These are phyloP conservation scores for Cercospora janseana DNA, from an alignment of 2,329 filamentous ascomycete species.

Conservation along the genomic window DNA sequence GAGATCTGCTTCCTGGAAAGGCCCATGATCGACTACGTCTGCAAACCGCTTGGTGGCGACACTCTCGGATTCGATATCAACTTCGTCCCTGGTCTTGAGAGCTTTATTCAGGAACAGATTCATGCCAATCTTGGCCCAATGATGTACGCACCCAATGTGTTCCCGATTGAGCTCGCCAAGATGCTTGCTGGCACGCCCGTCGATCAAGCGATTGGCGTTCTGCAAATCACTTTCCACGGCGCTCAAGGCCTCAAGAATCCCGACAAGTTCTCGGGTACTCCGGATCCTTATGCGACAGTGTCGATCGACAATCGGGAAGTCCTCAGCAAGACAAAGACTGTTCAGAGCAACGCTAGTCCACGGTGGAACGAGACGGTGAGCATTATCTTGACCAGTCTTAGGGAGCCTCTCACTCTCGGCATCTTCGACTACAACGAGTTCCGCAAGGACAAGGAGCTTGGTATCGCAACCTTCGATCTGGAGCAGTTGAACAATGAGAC, in stretches of 20 bases:
- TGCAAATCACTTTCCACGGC: constrained; percentile 87
- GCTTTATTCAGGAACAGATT: constrained; percentile 93
- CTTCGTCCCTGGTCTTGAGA: constrained; percentile 92
- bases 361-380: constrained; percentile 97
- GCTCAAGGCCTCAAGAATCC: constrained; percentile 91
- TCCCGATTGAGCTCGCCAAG: constrained; percentile 97
- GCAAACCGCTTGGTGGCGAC: constrained; percentile 94
- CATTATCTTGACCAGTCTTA: constrained; percentile 87
- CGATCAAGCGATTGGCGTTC: constrained; percentile 90
- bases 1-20: constrained; percentile 92
- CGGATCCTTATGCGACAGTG: constrained; percentile 84
- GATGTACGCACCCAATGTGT: constrained; percentile 98
- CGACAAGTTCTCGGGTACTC: constrained; percentile 87
- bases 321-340: constrained; percentile 83
- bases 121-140: constrained; percentile 91
- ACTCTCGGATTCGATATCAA: constrained; percentile 98
- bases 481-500: constrained; percentile 75
- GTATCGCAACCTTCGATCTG: constrained; percentile 77
- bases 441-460: constrained; percentile 94
- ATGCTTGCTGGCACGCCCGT: constrained; percentile 93
- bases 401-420: constrained; percentile 79
- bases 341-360: constrained; percentile 80
- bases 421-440: constrained; percentile 93
- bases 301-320: constrained; percentile 80
- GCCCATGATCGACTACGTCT: constrained; percentile 91